Conservation (phyloP, 768 basidiomycete species). For the Phaeolepiota aurea region DNA sequence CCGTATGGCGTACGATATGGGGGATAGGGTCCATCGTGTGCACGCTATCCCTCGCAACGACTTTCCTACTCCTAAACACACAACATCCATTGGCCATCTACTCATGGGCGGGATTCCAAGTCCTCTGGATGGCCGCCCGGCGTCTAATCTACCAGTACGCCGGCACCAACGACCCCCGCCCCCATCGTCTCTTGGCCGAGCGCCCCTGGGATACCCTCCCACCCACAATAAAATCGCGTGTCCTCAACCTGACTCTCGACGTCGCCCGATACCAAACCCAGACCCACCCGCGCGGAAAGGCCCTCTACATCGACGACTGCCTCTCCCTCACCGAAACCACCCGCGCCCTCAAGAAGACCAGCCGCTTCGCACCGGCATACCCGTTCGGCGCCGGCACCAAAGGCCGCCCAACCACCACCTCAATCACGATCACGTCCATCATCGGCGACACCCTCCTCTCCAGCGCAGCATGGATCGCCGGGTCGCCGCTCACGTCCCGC, state of each 20-base stretch:
- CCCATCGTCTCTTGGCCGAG: background rate
- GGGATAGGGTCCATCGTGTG: background rate
- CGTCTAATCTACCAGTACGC: background rate
- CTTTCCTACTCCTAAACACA: background rate
- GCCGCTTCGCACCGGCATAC: background rate
- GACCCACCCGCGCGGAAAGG: conserved; percentile 1
- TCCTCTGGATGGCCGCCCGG: background rate
- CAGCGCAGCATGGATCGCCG: conserved; percentile 14
- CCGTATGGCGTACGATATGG: background rate
- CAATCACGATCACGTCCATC: conserved; percentile 11
- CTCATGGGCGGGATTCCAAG: conserved; percentile 1
- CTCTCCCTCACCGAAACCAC: background rate
- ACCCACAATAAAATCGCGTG: conserved; percentile 2
- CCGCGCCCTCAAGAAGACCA: background rate
- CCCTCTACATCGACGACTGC: background rate
- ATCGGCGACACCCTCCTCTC: conserved; percentile 16
- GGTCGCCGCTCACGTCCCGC: conserved; percentile 10
- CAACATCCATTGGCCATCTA: background rate
- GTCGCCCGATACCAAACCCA: background rate
- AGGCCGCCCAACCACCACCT: background rate
- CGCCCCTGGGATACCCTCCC: background rate
- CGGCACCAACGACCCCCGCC: background rate
- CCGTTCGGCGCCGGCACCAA: background rate
- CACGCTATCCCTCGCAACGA: background rate
- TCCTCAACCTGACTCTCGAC: background rate